Percentiles rank a stretch among this genome's conserved stretches.
phyloP scores from a whole-genome alignment of 106 monocot species.

The Dendrobium nobile region DNA sequence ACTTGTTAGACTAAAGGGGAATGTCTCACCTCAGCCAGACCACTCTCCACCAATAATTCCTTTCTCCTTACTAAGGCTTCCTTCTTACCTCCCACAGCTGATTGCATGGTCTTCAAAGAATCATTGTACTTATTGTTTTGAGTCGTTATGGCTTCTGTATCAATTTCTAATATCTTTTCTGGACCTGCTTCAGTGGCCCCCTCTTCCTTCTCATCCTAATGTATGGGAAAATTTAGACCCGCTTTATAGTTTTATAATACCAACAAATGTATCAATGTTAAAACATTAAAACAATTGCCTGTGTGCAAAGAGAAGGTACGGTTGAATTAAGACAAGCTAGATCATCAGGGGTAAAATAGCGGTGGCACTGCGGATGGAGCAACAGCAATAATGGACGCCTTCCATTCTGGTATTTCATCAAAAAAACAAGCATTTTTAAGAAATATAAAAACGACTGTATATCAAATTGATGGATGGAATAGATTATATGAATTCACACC shows the following conservation, averaged over 20 bases:
- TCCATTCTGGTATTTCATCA: slow-evolving; percentile 47
- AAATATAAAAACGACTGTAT: background rate
- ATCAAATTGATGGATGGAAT: background rate
- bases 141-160: slow-evolving; percentile 4
- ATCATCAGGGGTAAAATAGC: slow-evolving; percentile 74
- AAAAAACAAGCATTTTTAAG: background rate
- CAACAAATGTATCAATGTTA: background rate
- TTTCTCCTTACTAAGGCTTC: slow-evolving; percentile 60
- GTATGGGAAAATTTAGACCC: slow-evolving; percentile 8
- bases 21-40: slow-evolving; percentile 70
- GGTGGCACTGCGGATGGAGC: slow-evolving; percentile 71
- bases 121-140: slow-evolving; percentile 8
- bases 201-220: slow-evolving; percentile 33
- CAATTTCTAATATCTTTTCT: slow-evolving; percentile 12
- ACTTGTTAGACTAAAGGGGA: background rate
- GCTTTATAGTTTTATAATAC: background rate
- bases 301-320: slow-evolving; percentile 52
- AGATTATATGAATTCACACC: slow-evolving; percentile 21
- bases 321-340: slow-evolving; percentile 49
- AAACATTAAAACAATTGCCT: slow-evolving; percentile 23
- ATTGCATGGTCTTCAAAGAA: slow-evolving; percentile 15
- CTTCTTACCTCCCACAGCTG: slow-evolving; percentile 54
- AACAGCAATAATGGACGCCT: slow-evolving; percentile 60
- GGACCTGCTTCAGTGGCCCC: slow-evolving; percentile 1
- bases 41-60: slow-evolving; percentile 76